Base-by-base conservation (phyloP, 345 rosid genomes). In the Theobroma cacao region DNA sequence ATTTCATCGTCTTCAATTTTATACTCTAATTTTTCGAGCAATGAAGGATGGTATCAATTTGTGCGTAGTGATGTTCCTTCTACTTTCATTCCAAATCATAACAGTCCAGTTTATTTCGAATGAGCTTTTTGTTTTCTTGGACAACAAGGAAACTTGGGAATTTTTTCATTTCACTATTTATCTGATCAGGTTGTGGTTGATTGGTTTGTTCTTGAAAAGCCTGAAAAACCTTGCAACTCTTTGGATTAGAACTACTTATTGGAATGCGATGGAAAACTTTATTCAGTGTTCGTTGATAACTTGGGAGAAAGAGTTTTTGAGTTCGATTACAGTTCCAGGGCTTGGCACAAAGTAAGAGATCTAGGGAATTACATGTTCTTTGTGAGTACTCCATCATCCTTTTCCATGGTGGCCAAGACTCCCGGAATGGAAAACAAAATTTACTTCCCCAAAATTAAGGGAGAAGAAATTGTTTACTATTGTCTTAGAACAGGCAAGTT, bases 1-100 rank as follows among this genome's bases (percentile, higher is more conserved):
- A 13, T 12, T 59, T n/a, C 12, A n/a, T 18, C 0, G 1, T 0
- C 1, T 28, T 4, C 14, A 1, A 3, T 28, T 12, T 0, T 6
- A 11, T 28, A 3, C 18, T 2, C 11, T 12, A 13, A 1, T 13
- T 26, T 26, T 59, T 10, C 14, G 4, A 1, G 17, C 0, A 12
- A 26, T 3, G 33, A 12, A 11, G 36, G 13, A 22, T 59, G 36
- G 34, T 17, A 28, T 5, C 34, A 1, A 12, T 3, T 4, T 28
- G 0, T 1, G 6, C 31, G 36, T n/a, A n/a, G n/a, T 26, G 17
- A 1, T 24, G 33, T 24, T 58, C 26, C 24, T 58, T 0, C 2
- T 26, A 0, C 10, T 58, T 58, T 58, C 62, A 3, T 2, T 3
- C 14, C 17, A 24, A 20, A 2, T 58, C 17, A 58, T 11, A 58